These are phyloP conservation scores for Yarrowia sp. DNA, from an alignment of 805 yeast genomes.

Conservation along the genomic window DNA sequence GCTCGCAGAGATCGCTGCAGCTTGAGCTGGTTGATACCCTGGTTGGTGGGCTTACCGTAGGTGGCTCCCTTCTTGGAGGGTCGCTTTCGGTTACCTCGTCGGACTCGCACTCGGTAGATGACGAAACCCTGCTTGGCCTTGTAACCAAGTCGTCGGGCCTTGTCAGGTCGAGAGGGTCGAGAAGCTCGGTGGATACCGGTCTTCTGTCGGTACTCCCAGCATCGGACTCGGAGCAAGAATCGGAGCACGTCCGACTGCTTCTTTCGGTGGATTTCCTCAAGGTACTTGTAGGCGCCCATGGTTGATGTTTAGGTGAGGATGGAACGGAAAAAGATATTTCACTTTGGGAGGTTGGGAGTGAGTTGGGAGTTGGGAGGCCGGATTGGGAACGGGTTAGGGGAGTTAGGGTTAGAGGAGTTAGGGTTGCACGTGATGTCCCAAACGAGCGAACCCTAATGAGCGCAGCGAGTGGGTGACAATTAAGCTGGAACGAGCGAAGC, in stretches of 20 bases:
- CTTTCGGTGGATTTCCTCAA: constrained; percentile 99
- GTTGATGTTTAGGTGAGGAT: constrained; percentile 7
- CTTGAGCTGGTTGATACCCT: constrained; percentile 98
- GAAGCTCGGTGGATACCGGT: constrained; percentile 98
- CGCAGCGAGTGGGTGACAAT: too few relatives aligned
- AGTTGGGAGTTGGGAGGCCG: constrained; percentile 11
- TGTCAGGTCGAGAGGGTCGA: constrained; percentile 99
- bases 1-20: constrained; percentile 98
- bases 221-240: constrained; percentile 99
- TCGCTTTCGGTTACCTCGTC: constrained; percentile 99
- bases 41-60: constrained; percentile 99
- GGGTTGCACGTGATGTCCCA: constrained; percentile 27
- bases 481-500: too few relatives aligned
- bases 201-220: constrained; percentile 99
- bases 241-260: constrained; percentile 99
- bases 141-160: constrained; percentile 99
- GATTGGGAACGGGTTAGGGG: constrained; percentile 10
- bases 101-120: constrained; percentile 97
- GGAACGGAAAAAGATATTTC: background rate
- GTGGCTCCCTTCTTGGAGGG: constrained; percentile 99
- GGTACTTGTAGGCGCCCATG: constrained; percentile 99
- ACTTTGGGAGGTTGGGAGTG: constrained; percentile 1
- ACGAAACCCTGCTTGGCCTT: constrained; percentile 99
- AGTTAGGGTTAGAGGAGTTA: constrained; percentile 30
- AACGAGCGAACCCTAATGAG: background rate